Base-by-base conservation (phyloP, 2,329 filamentous ascomycete genomes). In the Trichophyton simii region DNA sequence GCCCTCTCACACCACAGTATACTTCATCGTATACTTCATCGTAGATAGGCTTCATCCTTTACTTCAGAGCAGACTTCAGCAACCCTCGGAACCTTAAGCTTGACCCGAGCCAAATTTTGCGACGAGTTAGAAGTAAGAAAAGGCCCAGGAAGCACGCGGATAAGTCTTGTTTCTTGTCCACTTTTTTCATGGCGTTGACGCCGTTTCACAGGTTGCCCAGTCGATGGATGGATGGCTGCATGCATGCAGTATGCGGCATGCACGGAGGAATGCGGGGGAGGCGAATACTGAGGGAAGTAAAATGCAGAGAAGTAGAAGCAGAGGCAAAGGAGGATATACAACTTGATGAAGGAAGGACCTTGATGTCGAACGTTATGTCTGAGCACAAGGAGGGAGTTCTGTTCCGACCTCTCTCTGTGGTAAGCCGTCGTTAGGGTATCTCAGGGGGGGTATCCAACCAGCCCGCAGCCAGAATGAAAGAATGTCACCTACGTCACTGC, bases 351-450 rank as follows among this genome's bases (percentile, higher is more conserved):
- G 25, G 25, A 3, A 25, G 3, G 28, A 31, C 28, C 6, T 31
- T 66, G 3, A 76, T 64, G 0, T 75, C 75, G 61, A 79, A 31
- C 7, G 1, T 31, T 31, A 31, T 31, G 28, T 1, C 28, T 7
- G 28, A 31, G 5, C 1, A 31, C 6, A 31, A 7, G 28, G 6
- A 31, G 28, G 28, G 6, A 31, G 28, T 31, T 31, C 25, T 28
- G 25, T 28, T 28, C 25, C 4, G 25, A 28, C 25, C 25, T 28
- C 25, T 28, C 25, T 6, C 25, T 6, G 6, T 28, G 25, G 25
- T 6, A 28, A 28, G 25, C 6, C 25, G 6, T 28, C 6, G 28
- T 22, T 22, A 22, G 28, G 28, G 5, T 31, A 31, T 31, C 28
- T 31, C 28, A 2, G 28, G 28, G 6, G 28, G 1, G 6, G 18